Percentiles rank a stretch among this genome's conserved stretches.
Evolutionary conservation across 768 basidiomycete species (phyloP).

Genomic region (Cystoderma amianthinum): DNA sequence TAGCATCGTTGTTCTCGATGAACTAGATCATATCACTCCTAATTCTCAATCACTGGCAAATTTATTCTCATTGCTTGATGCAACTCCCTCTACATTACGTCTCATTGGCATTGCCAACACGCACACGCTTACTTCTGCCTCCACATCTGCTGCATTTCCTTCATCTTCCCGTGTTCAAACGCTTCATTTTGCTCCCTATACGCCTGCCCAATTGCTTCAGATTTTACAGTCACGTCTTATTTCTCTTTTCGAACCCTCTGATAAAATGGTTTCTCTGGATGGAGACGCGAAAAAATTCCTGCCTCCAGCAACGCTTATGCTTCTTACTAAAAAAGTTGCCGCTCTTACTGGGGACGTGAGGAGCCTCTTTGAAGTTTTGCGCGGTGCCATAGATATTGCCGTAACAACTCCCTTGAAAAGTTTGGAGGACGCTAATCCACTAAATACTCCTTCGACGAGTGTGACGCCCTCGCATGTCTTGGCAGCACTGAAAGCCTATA

Average conservation of each 20-base stretch:
- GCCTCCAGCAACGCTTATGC: constrained; percentile 52
- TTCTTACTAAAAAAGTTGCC: constrained; percentile 78
- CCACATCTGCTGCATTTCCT: constrained; percentile 22
- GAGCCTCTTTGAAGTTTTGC: constrained; percentile 71
- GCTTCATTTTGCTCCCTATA: constrained; percentile 79
- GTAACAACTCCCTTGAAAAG: constrained; percentile 21
- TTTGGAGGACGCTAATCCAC: constrained; percentile 21
- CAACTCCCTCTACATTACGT: constrained; percentile 46
- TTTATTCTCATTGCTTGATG: constrained; percentile 63
- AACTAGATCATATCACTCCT: constrained; percentile 76
- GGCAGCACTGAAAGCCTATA: constrained; percentile 67
- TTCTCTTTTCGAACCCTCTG: constrained; percentile 32
- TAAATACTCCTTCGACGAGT: constrained; percentile 27
- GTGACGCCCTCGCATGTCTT: constrained; percentile 68
- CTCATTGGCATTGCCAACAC: constrained; percentile 87
- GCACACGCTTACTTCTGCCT: constrained; percentile 69
- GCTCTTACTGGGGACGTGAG: constrained; percentile 80
- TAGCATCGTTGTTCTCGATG: constrained; percentile 78
- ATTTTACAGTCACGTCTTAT: constrained; percentile 63
- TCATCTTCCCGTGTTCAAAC: constrained; percentile 45
- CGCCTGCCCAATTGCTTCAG: constrained; percentile 58
- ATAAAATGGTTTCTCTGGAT: constrained; percentile 19
- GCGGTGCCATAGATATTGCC: constrained; percentile 72
- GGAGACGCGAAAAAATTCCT: constrained; percentile 43
- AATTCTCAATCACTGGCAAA: constrained; percentile 49